Conservation (phyloP, 2,329 filamentous ascomycete species). For the Trichophyton mentagrophytes region DNA sequence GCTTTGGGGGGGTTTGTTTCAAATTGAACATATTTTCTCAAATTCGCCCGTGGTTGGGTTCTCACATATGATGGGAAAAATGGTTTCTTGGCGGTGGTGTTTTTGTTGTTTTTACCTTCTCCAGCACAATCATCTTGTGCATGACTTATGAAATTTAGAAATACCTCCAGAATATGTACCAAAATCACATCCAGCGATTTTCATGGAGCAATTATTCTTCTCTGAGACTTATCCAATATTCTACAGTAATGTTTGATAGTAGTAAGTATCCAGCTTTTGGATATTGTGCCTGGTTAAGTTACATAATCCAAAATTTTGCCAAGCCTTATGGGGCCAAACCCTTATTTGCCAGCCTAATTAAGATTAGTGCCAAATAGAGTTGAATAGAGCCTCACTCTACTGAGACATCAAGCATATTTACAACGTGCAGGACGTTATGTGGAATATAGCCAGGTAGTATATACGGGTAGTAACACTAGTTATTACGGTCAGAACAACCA, state of each 20-base stretch:
- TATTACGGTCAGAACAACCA: neutral
- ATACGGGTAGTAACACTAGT: neutral
- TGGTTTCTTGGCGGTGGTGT: neutral
- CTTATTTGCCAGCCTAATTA: too few species aligned
- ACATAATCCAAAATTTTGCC: too few species aligned
- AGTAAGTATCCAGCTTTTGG: too few species aligned
- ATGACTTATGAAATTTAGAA: neutral
- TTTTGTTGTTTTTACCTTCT: neutral
- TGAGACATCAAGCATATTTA: too few species aligned
- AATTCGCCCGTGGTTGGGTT: neutral
- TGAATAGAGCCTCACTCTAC: too few species aligned
- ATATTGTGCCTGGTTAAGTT: too few species aligned
- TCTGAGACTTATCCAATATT: too few species aligned
- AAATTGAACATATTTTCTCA: constrained; percentile 2
- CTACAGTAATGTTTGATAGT: too few species aligned
- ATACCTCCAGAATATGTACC: neutral
- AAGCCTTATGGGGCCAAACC: too few species aligned
- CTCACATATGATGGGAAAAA: constrained; percentile 3
- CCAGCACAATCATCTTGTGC: neutral
- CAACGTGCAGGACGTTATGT: too few species aligned
- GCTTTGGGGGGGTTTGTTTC: neutral
- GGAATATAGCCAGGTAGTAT: too few species aligned
- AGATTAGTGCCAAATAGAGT: too few species aligned
- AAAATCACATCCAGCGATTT: neutral
- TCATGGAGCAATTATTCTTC: neutral